Percentiles rank a stretch among this genome's conserved stretches.
These are phyloP conservation scores for Rhodotorula sp. DNA, from an alignment of 1,284 basidiomycete genomes.

Conservation along the genomic window DNA sequence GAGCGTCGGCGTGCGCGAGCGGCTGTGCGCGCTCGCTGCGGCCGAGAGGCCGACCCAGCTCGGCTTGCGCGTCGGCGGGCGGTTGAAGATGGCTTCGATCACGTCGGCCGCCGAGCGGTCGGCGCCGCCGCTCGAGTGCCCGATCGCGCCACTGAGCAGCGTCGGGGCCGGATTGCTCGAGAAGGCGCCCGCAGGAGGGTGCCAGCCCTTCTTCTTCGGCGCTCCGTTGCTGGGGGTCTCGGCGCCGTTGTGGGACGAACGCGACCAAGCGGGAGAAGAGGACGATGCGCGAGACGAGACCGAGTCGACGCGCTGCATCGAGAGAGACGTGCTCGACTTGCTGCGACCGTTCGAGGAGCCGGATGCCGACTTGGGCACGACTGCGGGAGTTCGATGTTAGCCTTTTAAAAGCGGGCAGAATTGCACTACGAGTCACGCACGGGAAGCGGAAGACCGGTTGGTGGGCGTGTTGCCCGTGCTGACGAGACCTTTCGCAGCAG, in stretches of 20 bases:
- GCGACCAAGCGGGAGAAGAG: neutral
- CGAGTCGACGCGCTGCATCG: neutral
- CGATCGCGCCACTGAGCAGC: neutral
- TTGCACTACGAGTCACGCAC: slow-evolving; percentile 54
- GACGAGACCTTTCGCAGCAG: slow-evolving; percentile 5
- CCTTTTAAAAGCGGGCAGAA: too few relatives aligned
- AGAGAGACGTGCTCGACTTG: neutral
- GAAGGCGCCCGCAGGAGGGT: neutral
- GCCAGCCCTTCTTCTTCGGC: slow-evolving; percentile 6
- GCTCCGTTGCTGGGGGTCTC: too few relatives aligned
- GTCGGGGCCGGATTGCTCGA: neutral
- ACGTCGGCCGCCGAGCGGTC: slow-evolving; percentile 31
- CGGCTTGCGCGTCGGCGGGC: neutral
- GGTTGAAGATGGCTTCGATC: slow-evolving; percentile 38
- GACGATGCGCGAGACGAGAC: neutral
- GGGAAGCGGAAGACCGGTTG: slow-evolving; percentile 55
- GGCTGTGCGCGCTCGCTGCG: neutral
- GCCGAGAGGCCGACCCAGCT: too few relatives aligned
- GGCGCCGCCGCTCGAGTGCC: neutral
- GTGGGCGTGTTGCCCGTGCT: slow-evolving; percentile 10
- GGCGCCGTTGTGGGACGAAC: too few relatives aligned
- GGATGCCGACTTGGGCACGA: neutral
- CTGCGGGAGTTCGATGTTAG: neutral
- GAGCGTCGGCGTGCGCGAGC: neutral
- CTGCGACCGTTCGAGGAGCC: neutral